A percentile compares a stretch with the other conserved stretches of the same genome.
phyloP scores from a whole-genome alignment of 495 filamentous ascomycete genomes.

The Oidiodendron maius region DNA sequence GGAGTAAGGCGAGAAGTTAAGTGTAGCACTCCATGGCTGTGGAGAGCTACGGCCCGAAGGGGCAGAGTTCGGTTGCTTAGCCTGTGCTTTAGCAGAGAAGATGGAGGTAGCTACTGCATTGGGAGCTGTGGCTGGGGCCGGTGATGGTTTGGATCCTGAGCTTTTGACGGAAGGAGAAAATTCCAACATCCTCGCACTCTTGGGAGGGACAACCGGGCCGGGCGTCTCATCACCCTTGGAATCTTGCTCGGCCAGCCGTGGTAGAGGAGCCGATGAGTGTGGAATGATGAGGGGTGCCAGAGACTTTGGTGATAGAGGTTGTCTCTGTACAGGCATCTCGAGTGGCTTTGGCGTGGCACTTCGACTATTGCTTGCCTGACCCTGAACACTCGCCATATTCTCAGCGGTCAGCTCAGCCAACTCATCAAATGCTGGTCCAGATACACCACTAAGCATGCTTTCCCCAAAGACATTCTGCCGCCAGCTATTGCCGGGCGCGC shows the following conservation, averaged over 20 bases:
- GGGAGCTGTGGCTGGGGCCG: too few relatives aligned
- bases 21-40: constrained; percentile 35
- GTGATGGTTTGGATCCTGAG: too few relatives aligned
- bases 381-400: background rate
- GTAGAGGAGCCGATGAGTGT: constrained; percentile 18
- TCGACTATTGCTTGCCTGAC: background rate
- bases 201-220: constrained; percentile 39
- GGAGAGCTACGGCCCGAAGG: constrained; percentile 37
- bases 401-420: constrained; percentile 18
- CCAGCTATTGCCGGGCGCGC: constrained; percentile 52
- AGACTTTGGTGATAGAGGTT: constrained; percentile 43
- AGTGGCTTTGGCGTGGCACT: background rate
- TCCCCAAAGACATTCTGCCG: constrained; percentile 39
- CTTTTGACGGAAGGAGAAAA: too few relatives aligned
- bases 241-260: constrained; percentile 30
- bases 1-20: too few relatives aligned
- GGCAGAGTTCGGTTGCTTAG: constrained; percentile 38
- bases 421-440: constrained; percentile 27
- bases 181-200: constrained; percentile 25
- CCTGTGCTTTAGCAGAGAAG: constrained; percentile 5
- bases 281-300: constrained; percentile 47
- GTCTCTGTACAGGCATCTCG: constrained; percentile 22
- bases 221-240: constrained; percentile 31
- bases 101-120: too few relatives aligned
- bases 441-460: constrained; percentile 23